These are phyloP conservation scores for Xylaria sp. DNA, from an alignment of 2,329 filamentous ascomycete species.

Conservation along the genomic window DNA sequence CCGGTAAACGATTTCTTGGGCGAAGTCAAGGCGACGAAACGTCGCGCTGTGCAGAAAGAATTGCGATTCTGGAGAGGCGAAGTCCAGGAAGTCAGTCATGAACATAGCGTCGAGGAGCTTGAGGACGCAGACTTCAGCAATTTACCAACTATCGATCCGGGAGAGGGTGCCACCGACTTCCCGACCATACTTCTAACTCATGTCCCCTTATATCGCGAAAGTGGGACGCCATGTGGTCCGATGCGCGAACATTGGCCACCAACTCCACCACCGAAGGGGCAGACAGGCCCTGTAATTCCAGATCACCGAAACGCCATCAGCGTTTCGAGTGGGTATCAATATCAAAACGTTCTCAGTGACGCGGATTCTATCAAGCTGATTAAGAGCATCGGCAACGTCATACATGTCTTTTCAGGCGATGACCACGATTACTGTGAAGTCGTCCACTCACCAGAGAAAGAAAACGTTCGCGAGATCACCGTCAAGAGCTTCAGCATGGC, in stretches of 20 bases:
- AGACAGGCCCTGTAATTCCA: conserved; percentile 62
- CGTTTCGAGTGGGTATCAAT: conserved; percentile 87
- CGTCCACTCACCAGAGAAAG: conserved; percentile 76
- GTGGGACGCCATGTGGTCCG: conserved; percentile 88
- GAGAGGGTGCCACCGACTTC: conserved; percentile 68
- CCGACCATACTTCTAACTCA: conserved; percentile 92
- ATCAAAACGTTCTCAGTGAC: conserved; percentile 90
- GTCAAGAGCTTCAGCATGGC: conserved; percentile 96
- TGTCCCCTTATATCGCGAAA: conserved; percentile 85
- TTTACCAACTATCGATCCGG: conserved; percentile 55
- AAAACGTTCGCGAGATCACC: conserved; percentile 82
- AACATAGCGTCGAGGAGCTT: conserved; percentile 70
- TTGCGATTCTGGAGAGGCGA: conserved; percentile 72
- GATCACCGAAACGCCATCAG: conserved; percentile 83
- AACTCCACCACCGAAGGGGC: conserved; percentile 68
- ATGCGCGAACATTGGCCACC: conserved; percentile 86
- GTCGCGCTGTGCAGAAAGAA: conserved; percentile 75
- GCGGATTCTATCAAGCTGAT: conserved; percentile 81
- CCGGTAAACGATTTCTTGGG: conserved; percentile 82
- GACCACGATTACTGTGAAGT: conserved; percentile 99
- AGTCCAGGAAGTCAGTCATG: conserved; percentile 64
- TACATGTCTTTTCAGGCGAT: conserved; percentile 91
- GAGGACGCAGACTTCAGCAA: conserved; percentile 58
- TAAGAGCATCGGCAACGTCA: conserved; percentile 81
- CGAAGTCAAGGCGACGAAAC: conserved; percentile 71